Conservation (phyloP, 1,284 basidiomycete species). For the Golubevia pallescens region DNA sequence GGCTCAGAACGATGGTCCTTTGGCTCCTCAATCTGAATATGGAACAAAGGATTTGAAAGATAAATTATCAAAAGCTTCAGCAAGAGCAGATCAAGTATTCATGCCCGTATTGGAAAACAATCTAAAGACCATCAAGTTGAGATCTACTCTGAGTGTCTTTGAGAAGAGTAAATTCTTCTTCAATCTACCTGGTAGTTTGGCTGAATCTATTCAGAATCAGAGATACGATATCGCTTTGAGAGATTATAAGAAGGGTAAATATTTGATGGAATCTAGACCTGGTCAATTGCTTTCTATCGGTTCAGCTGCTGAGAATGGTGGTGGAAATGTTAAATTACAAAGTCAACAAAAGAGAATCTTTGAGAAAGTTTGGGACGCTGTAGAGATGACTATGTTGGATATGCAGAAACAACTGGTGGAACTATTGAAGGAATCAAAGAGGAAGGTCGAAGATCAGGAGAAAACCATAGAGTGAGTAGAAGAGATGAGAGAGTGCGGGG, state of each 20-base stretch:
- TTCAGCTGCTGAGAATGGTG: constrained; percentile 10
- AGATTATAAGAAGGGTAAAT: constrained; percentile 96
- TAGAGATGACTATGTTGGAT: constrained; percentile 92
- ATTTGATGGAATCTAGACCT: constrained; percentile 83
- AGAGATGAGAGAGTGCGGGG: not conserved
- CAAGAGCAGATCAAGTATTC: constrained; percentile 93
- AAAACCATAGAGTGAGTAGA: constrained; percentile 86
- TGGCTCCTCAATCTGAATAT: constrained; percentile 79
- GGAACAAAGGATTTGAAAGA: constrained; percentile 80
- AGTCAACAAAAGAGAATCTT: constrained; percentile 80
- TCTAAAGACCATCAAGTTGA: constrained; percentile 88
- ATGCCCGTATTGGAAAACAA: constrained; percentile 94
- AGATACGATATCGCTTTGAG: constrained; percentile 90
- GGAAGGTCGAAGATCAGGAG: constrained; percentile 90
- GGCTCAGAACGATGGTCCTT: constrained; percentile 76
- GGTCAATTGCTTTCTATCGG: constrained; percentile 71
- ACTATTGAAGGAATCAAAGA: constrained; percentile 77
- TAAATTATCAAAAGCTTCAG: constrained; percentile 69
- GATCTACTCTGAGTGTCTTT: constrained; percentile 91
- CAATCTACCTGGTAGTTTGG: constrained; percentile 90
- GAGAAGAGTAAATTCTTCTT: constrained; percentile 98
- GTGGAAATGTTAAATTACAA: constrained; percentile 20
- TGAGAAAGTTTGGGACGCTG: constrained; percentile 93
- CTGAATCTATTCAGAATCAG: constrained; percentile 74
- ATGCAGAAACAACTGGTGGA: constrained; percentile 81